Base-by-base conservation (phyloP, 805 yeast genomes). In the Pichia eremophila region DNA sequence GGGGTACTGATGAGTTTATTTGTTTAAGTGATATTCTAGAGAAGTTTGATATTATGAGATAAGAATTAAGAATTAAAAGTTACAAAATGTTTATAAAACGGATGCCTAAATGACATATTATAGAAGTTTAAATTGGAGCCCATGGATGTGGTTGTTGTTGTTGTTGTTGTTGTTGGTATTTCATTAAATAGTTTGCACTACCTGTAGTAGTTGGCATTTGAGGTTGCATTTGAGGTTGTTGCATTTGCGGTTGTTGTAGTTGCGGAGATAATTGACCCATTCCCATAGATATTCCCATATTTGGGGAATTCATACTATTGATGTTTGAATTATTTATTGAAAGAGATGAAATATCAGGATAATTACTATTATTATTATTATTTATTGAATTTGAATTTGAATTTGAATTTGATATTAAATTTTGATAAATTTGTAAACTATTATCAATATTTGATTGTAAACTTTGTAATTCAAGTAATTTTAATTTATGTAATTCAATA, bases 401-500 rank as follows among this genome's bases (percentile, higher is more conserved):
- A 9, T 40, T 48, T 31, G 52, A 44, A 18, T 54, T 53, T n/a
- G 50, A 43, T 15, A 57, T 72, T 45, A 88, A 65, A 41, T 77
- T 75, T 57, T 85, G 86, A 63, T 88, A 93, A 10, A 75, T 66
- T 39, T 75, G 71, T 45, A 85, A 77, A 17, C 95, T 93, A 43
- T 72, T 71, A 48, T 77, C 77, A 47, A 91, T 73, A 52, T 85
- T 84, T 51, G 77, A 75, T 57, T 87, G 83, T 56, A 91, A 70
- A 19, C 77, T 77, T 51, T 80, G 69, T 50, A 91, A 68, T 52
- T 91, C 97, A 55, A 89, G 85, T 60, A 84, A 79, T 57, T 87
- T 77, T 41, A 77, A 74, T 36, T 87, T 75, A 63, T 87, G 85
- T 62, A 85, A 79, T 48, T 87, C 96, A 52, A 93, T 78, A 56